Evolutionary conservation across 2,329 filamentous ascomycete genomes (phyloP).

Genomic region (Dactylonectria estremocensis): DNA sequence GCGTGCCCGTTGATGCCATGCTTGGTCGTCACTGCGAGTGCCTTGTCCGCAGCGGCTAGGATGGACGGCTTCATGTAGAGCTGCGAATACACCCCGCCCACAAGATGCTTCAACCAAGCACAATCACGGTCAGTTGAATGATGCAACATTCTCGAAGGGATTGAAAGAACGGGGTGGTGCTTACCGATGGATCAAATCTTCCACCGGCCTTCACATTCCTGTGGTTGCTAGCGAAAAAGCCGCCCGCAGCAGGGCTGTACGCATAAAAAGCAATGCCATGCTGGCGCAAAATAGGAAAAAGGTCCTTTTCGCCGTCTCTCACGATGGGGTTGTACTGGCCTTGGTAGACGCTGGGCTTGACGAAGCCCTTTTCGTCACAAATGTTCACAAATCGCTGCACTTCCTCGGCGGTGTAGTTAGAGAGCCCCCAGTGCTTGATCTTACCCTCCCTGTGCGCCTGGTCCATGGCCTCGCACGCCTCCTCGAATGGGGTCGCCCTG

Average conservation of each 20-base stretch:
- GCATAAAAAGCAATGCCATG: slow-evolving; percentile 61
- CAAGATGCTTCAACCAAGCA: slow-evolving; percentile 6
- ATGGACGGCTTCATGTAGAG: slow-evolving; percentile 50
- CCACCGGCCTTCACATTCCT: slow-evolving; percentile 36
- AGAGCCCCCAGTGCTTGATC: slow-evolving; percentile 62
- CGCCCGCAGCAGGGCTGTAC: slow-evolving; percentile 52
- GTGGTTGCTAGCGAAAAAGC: slow-evolving; percentile 47
- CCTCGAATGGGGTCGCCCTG: slow-evolving; percentile 58
- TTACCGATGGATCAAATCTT: slow-evolving; percentile 48
- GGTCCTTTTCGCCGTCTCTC: slow-evolving; percentile 57
- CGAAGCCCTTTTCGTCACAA: slow-evolving; percentile 58
- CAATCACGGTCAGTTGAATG: slow-evolving; percentile 1
- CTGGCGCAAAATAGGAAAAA: slow-evolving; percentile 60
- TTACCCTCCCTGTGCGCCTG: slow-evolving; percentile 58
- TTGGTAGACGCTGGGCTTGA: slow-evolving; percentile 63
- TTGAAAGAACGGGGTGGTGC: slow-evolving; percentile 1
- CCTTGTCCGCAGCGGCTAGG: slow-evolving; percentile 46
- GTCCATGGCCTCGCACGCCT: slow-evolving; percentile 59
- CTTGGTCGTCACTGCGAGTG: slow-evolving; percentile 46
- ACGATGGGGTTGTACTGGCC: slow-evolving; percentile 64
- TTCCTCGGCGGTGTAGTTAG: slow-evolving; percentile 61
- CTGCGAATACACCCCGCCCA: slow-evolving; percentile 45
- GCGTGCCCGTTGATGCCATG: slow-evolving; percentile 57
- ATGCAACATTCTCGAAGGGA: background rate
- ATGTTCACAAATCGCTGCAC: slow-evolving; percentile 60